Percentiles rank a stretch among this genome's conserved stretches.
These are phyloP conservation scores for Paecilomyces niveus DNA, from an alignment of 2,329 filamentous ascomycete species.

Conservation along the genomic window DNA sequence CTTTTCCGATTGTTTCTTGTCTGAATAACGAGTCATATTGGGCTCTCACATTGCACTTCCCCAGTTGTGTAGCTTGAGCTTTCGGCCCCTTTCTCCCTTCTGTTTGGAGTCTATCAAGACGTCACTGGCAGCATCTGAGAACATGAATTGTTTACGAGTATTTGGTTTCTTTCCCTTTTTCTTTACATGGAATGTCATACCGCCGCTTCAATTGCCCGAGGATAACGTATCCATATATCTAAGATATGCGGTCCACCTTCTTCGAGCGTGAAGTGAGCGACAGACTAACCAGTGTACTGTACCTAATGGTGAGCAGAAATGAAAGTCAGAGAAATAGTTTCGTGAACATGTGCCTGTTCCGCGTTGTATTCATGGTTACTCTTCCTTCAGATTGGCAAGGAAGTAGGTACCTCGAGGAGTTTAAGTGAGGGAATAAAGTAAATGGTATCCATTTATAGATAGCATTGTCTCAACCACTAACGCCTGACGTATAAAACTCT, in stretches of 20 bases:
- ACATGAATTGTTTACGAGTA: neutral
- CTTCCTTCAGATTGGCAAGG: too few relatives aligned
- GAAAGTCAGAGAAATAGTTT: neutral
- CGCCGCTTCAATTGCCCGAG: neutral
- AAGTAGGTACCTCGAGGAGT: too few relatives aligned
- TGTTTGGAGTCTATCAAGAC: neutral
- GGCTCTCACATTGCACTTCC: neutral
- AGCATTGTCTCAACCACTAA: too few relatives aligned
- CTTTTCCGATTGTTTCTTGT: neutral
- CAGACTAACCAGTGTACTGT: neutral
- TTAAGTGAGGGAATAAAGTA: too few relatives aligned
- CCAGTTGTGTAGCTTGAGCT: neutral
- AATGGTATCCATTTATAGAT: too few relatives aligned
- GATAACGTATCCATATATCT: neutral
- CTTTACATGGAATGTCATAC: neutral
- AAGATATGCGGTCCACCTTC: constrained; percentile 11
- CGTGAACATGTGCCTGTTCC: too few relatives aligned
- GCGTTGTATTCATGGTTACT: too few relatives aligned
- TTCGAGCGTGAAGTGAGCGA: neutral
- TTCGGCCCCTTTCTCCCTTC: neutral
- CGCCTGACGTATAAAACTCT: too few relatives aligned
- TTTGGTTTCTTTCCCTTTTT: neutral
- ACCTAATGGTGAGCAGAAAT: neutral
- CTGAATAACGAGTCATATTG: neutral
- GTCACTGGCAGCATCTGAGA: neutral